Evolutionary conservation across 768 basidiomycete genomes (phyloP), one percentile per base, ranked within the genome.

Genomic region (Hebeloma cylindrosporum): DNA sequence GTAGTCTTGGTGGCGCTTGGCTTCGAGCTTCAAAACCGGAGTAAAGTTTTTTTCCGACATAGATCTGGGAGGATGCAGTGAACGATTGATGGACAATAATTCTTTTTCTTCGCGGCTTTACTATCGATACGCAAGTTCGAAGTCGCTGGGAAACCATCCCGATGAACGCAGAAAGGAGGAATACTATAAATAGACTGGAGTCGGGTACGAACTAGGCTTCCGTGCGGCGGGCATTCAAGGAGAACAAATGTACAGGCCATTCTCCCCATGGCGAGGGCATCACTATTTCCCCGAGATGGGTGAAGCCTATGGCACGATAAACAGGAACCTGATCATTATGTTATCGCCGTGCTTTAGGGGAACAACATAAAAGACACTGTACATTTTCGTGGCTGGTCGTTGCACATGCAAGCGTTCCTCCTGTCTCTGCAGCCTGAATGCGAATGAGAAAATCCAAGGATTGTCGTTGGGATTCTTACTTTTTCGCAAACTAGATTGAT

Each of bases 231-330:
- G 54, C 52, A 20, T 50, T 30, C 37, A 62, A 43, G 26, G 52
- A 48, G 28, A 62, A 54, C 17, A 60, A 16, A 33, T 62, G 55
- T 3, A 55, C 42, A 9, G 59, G 57, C 59, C 60, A 62, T n/a
- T 62, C 59, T 9, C 60, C 60, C 50, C 56, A 54, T 14, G 55
- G 54, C 16, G 60, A 60, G 16, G 57, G 55, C 42, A 62, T 60
- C 3, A 49, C 50, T 20, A 39, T 57, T 22, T 40, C 51, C 14
- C 54, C 56, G 37, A 47, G 45, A 18, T 49, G 47, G 4, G 49
- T 53, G 40, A 59, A 54, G 10, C 58, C 56, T 22, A 52, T 27
- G 8, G 36, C 41, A 17, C 53, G 30, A 35, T 62, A 60, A 20
- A 62, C 45, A 20, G 52, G 36, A 20, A 62, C 46, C 58, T 60